A percentile compares a stretch with the other conserved stretches of the same genome.
Evolutionary conservation across 495 filamentous ascomycete genomes (phyloP).

Genomic region (Aspergillus asperescens): DNA sequence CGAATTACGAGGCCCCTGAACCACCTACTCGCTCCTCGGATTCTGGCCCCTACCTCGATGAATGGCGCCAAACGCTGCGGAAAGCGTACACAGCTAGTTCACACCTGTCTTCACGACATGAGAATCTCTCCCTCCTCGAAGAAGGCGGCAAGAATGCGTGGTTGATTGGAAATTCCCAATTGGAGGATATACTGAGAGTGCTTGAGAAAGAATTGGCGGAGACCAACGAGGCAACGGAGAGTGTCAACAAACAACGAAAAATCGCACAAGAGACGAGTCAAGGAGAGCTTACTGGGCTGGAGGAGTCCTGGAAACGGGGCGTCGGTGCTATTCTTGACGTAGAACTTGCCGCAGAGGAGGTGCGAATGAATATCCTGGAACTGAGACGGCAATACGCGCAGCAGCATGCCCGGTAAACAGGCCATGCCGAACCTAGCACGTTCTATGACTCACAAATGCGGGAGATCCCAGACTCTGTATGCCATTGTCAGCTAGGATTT

Average conservation of each 20-base stretch:
- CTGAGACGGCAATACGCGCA: constrained; percentile 40
- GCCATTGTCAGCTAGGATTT: background rate
- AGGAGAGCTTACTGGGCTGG: constrained; percentile 62
- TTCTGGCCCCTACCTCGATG: constrained; percentile 27
- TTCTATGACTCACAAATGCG: background rate
- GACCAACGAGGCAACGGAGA: constrained; percentile 58
- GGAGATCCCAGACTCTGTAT: background rate
- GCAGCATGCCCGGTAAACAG: constrained; percentile 28
- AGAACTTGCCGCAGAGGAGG: constrained; percentile 65
- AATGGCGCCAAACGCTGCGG: constrained; percentile 35
- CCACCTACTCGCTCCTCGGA: constrained; percentile 29
- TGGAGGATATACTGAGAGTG: constrained; percentile 63
- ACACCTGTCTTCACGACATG: constrained; percentile 60
- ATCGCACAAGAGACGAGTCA: constrained; percentile 61
- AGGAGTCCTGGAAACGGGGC: constrained; percentile 68
- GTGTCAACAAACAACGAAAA: constrained; percentile 64
- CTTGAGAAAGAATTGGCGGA: constrained; percentile 76
- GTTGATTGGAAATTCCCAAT: constrained; percentile 74
- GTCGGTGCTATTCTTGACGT: constrained; percentile 69
- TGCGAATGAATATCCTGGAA: constrained; percentile 60
- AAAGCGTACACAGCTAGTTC: constrained; percentile 58
- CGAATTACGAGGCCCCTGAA: constrained; percentile 71
- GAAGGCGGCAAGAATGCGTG: constrained; percentile 83
- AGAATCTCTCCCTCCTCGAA: constrained; percentile 71
- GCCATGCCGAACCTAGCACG: background rate